These are phyloP conservation scores for Ascochyta viciae-villosae DNA, from an alignment of 2,329 filamentous ascomycete species.

Conservation along the genomic window DNA sequence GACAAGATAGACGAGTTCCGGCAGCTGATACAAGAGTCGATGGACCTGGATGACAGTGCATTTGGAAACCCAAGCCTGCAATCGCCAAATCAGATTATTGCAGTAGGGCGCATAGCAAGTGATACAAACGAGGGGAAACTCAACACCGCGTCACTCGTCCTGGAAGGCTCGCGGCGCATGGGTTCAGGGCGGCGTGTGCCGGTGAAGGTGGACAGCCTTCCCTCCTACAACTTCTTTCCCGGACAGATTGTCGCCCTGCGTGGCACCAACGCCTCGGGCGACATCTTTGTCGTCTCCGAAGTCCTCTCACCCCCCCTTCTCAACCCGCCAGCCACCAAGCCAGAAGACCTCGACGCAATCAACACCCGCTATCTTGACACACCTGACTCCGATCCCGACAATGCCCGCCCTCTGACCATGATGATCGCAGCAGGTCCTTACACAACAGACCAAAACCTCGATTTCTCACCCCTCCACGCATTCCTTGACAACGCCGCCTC, in stretches of 20 bases:
- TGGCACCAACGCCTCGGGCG: conserved; percentile 86
- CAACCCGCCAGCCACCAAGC: conserved; percentile 74
- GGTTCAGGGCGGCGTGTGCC: conserved; percentile 84
- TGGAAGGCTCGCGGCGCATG: conserved; percentile 85
- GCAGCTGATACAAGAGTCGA: conserved; percentile 73
- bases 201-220: conserved; percentile 74
- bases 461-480: conserved; percentile 84
- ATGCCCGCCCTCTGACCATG: conserved; percentile 72
- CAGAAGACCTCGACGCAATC: conserved; percentile 70
- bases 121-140: conserved; percentile 87
- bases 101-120: conserved; percentile 88
- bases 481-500: conserved; percentile 80
- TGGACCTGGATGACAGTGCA: conserved; percentile 76
- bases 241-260: conserved; percentile 89
- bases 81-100: conserved; percentile 84
- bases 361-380: conserved; percentile 72
- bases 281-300: conserved; percentile 81
- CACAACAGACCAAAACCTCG: conserved; percentile 88
- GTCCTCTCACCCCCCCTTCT: conserved; percentile 77
- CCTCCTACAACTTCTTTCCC: conserved; percentile 84
- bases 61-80: conserved; percentile 89
- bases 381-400: conserved; percentile 60
- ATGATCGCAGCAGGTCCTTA: conserved; percentile 87
- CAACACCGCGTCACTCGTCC: conserved; percentile 81
- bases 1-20: conserved; percentile 93